Percentiles rank a stretch among this genome's conserved stretches.
phyloP scores from a whole-genome alignment of 108 stramenopile species.

The Nitzschia palea region DNA sequence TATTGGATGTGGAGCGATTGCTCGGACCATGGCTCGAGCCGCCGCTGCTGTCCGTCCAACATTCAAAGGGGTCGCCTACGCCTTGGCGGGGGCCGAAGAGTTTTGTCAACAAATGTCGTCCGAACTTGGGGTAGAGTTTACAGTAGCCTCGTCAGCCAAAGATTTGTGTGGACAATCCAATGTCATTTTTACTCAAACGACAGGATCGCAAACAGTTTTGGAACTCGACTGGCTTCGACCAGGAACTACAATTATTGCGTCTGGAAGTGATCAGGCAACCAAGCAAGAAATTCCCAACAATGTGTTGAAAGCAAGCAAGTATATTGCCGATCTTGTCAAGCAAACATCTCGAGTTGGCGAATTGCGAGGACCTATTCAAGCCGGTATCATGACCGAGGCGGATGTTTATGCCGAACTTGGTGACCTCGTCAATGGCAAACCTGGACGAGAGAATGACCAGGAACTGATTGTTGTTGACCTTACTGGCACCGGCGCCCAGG shows the following conservation, averaged over 20 bases:
- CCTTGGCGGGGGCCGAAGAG: constrained; percentile 67
- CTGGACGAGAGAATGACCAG: constrained; percentile 80
- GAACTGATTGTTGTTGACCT: constrained; percentile 95
- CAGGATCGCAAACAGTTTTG: constrained; percentile 74
- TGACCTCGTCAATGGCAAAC: constrained; percentile 91
- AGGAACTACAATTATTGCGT: constrained; percentile 92
- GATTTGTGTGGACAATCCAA: constrained; percentile 74
- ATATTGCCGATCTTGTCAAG: constrained; percentile 85
- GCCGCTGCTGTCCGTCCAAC: constrained; percentile 75
- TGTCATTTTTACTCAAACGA: constrained; percentile 90
- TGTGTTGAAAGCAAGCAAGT: constrained; percentile 76
- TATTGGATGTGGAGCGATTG: constrained; percentile 90
- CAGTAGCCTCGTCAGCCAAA: constrained; percentile 69
- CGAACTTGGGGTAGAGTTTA: constrained; percentile 80
- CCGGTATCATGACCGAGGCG: constrained; percentile 85
- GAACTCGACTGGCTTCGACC: constrained; percentile 81
- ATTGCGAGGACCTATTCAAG: constrained; percentile 78
- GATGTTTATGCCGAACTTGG: constrained; percentile 95
- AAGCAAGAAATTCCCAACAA: constrained; percentile 91
- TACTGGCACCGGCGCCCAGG: constrained; percentile 95
- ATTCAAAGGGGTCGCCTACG: constrained; percentile 79
- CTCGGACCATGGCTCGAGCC: constrained; percentile 88
- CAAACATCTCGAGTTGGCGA: constrained; percentile 92
- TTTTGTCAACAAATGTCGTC: constrained; percentile 77
- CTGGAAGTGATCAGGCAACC: constrained; percentile 92